Base-by-base conservation (phyloP, 768 basidiomycete species). In the Termitomyces sp. region DNA sequence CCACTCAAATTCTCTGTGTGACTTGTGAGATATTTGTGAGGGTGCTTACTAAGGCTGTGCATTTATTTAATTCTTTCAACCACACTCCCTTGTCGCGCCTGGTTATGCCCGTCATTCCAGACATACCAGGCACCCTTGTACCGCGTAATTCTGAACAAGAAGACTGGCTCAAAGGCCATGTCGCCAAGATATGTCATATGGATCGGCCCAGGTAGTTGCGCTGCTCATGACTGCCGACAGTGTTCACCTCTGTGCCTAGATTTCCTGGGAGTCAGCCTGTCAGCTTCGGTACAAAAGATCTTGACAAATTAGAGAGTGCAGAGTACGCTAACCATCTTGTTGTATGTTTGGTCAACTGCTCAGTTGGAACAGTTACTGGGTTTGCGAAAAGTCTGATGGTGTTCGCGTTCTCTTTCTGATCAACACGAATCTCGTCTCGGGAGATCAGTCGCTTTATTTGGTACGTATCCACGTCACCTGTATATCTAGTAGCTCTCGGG, bases 311-410 rank as follows among this genome's bases (percentile, higher is more conserved):
- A 41, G 92, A 96, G 71, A 73, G 71, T 17, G 82, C 88, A 74
- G 93, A 98, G 94, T 95, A 69, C 58, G 82, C 74, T 28, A 45
- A 17, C 43, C 35, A 21, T 35, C 15, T 37, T 2, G 30, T 7
- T 56, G 46, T 30, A n/a, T 15, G 11, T 48, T 24, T 44, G 15
- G 44, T 17, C 55, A 50, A 40, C 28, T 52, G 58, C 53, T 47
- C 14, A 46, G n/a, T 24, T 45, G 32, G 26, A 45, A 37, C 66
- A 98, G 95, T 67, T 99, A 90, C 70, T 99, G 96, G 96, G 97
- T 99, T 42, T 97, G 94, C 73, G 97, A 99, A 75, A 98, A 98
- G 75, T 96, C 93, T 12, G 97, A 98, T 66, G 97, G 97, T 12
- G 68, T 99, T 50, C 84, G 97, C 35, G 90, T 98, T 40, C 76